Evolutionary conservation across 2,329 filamentous ascomycete species (phyloP).

Genomic region (Cercospora sp.): DNA sequence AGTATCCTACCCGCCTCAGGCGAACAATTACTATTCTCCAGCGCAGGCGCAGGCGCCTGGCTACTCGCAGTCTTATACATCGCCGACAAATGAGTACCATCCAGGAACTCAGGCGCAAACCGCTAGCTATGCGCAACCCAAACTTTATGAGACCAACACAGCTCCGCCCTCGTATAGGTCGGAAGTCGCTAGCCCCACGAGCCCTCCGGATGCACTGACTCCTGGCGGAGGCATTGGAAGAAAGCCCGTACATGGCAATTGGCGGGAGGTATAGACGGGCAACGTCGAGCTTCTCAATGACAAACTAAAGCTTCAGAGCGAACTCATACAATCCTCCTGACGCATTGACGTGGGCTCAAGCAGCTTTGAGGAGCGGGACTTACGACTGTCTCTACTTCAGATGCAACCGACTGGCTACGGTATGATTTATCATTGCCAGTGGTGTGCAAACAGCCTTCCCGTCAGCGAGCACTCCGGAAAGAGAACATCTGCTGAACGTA

Average conservation of each 20-base stretch:
- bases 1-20: neutral
- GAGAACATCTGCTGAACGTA: neutral
- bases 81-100: conserved; percentile 16
- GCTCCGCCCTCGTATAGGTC: conserved; percentile 20
- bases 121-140: conserved; percentile 17
- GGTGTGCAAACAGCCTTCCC: neutral
- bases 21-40: neutral
- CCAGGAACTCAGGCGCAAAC: neutral
- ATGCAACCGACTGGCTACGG: neutral
- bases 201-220: conserved; percentile 25
- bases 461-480: neutral
- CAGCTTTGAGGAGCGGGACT: neutral
- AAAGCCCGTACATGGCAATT: conserved; percentile 39
- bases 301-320: neutral
- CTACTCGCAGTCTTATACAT: conserved; percentile 4
- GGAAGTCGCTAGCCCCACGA: conserved; percentile 26
- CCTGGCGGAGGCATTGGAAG: conserved; percentile 26
- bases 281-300: neutral
- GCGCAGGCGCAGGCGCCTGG: neutral
- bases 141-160: conserved; percentile 25
- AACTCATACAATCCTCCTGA: neutral
- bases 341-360: neutral
- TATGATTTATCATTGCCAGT: neutral
- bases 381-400: neutral
- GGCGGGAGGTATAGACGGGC: conserved; percentile 35